Conservation (phyloP, 1,284 basidiomycete genomes). For the Austroboletus niveus region DNA sequence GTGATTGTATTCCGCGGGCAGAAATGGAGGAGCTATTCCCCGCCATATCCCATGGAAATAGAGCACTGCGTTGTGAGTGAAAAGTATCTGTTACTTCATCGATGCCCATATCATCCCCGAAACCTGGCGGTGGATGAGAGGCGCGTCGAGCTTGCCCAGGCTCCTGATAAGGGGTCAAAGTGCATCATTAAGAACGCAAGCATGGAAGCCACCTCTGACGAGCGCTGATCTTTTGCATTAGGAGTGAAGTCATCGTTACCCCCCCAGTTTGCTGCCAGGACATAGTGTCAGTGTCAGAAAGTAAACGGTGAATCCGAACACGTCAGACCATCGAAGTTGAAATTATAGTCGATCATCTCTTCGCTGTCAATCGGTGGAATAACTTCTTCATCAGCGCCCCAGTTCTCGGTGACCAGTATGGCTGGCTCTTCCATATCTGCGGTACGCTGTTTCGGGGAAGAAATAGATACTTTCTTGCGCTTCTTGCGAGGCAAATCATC, state of each 20-base stretch:
- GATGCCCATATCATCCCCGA: slow-evolving; percentile 48
- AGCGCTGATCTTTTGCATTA: slow-evolving; percentile 40
- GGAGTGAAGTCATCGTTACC: slow-evolving; percentile 14
- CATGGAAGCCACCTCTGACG: slow-evolving; percentile 57
- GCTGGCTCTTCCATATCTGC: slow-evolving; percentile 1
- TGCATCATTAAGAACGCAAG: neutral
- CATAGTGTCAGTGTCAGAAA: slow-evolving; percentile 6
- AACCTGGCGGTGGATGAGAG: slow-evolving; percentile 51
- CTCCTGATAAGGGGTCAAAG: slow-evolving; percentile 47
- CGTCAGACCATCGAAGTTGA: slow-evolving; percentile 26
- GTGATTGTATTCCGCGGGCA: slow-evolving; percentile 37
- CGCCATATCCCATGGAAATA: slow-evolving; percentile 83
- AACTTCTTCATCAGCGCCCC: slow-evolving; percentile 3
- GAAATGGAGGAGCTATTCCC: slow-evolving; percentile 58
- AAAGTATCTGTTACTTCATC: slow-evolving; percentile 39
- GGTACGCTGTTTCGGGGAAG: neutral
- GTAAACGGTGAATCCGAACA: neutral
- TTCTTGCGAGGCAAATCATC: slow-evolving; percentile 20
- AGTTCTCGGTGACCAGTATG: slow-evolving; percentile 2
- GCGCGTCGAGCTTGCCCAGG: slow-evolving; percentile 70
- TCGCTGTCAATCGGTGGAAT: slow-evolving; percentile 9
- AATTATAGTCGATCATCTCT: slow-evolving; percentile 23
- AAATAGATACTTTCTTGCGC: slow-evolving; percentile 22
- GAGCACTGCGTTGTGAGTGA: slow-evolving; percentile 61
- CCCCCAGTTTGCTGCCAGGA: slow-evolving; percentile 23